Evolutionary conservation across 768 basidiomycete genomes (phyloP).

Genomic region (Suillus subluteus): DNA sequence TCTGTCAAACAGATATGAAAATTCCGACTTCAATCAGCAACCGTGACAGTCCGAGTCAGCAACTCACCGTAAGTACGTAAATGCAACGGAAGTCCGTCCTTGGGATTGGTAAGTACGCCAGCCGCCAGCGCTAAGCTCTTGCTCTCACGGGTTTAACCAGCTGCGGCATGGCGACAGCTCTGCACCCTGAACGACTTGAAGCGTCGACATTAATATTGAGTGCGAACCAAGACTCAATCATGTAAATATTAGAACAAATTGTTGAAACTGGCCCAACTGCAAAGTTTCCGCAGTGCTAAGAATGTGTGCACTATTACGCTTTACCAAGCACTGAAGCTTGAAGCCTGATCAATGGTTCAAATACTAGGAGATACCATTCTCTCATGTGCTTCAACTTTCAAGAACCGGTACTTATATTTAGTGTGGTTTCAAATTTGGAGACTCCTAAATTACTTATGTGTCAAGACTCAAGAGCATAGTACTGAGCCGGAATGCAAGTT

Average conservation of each 20-base stretch:
- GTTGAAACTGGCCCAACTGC: not conserved
- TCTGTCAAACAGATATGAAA: not conserved
- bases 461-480: not conserved
- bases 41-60: not conserved
- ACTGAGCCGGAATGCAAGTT: not conserved
- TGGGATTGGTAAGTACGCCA: not conserved
- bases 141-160: conserved; percentile 1
- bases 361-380: not conserved
- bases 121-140: not conserved
- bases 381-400: not conserved
- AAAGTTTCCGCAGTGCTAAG: not conserved
- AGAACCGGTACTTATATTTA: not conserved
- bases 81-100: not conserved
- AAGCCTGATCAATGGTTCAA: not conserved
- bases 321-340: not conserved
- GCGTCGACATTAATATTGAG: not conserved
- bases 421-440: not conserved
- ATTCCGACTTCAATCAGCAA: not conserved
- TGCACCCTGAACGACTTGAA: not conserved
- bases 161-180: not conserved
- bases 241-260: not conserved
- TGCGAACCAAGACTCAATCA: not conserved
- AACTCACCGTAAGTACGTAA: not conserved
- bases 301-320: not conserved
- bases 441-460: not conserved